Conservation (phyloP, 306 rosid species). For the Vigna mungo region DNA sequence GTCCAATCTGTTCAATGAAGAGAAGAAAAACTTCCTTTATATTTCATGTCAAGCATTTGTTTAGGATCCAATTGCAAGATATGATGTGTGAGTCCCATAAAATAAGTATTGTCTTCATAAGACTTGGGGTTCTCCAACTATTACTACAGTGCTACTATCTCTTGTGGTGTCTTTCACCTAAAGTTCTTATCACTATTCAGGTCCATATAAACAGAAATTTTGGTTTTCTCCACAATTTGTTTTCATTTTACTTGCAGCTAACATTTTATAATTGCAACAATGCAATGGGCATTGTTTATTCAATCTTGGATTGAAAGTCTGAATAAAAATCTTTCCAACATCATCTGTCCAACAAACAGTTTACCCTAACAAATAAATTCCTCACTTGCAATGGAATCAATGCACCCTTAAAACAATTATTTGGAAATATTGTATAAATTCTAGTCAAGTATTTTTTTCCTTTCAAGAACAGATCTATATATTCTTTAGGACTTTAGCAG, state of each 20-base stretch:
- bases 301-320: neutral
- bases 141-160: neutral
- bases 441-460: neutral
- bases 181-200: neutral
- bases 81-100: neutral
- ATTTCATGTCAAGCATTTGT: slow-evolving; percentile 2
- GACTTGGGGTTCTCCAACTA: neutral
- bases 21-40: neutral
- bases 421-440: neutral
- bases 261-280: slow-evolving; percentile 8
- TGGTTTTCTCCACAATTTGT: slow-evolving; percentile 10
- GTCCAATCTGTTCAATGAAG: slow-evolving; percentile 78
- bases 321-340: slow-evolving; percentile 6
- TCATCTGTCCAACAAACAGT: neutral
- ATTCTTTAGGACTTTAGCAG: slow-evolving; percentile 1
- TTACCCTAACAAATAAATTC: slow-evolving; percentile 11
- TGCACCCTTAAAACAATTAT: neutral
- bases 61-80: neutral
- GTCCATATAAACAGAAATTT: slow-evolving; percentile 14
- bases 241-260: neutral
- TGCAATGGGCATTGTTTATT: slow-evolving; percentile 1
- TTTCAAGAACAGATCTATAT: neutral
- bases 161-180: neutral
- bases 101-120: neutral
- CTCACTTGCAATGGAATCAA: slow-evolving; percentile 7